Percentiles rank a stretch among this genome's conserved stretches.
Evolutionary conservation across 495 filamentous ascomycete genomes (phyloP).

Genomic region (Penicillium paradoxum): DNA sequence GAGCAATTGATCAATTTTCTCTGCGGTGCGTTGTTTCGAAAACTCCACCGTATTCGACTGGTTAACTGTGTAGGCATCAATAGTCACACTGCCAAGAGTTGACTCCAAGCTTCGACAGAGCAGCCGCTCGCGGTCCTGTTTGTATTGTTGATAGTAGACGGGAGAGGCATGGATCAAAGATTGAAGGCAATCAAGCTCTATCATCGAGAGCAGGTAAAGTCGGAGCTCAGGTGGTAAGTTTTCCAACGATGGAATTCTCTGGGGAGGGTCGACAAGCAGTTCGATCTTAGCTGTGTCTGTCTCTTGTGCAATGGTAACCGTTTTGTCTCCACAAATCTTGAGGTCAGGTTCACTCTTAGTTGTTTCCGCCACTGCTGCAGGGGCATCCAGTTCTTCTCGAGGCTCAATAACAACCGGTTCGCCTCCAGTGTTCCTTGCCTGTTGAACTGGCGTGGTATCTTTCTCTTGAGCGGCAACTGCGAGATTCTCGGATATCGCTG

Average conservation of each 20-base stretch:
- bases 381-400: background rate
- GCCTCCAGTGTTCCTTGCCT: too few species aligned
- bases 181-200: slow-evolving; percentile 11
- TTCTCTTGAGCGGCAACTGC: too few species aligned
- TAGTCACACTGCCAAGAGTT: slow-evolving; percentile 7
- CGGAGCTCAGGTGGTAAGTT: slow-evolving; percentile 16
- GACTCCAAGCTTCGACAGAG: slow-evolving; percentile 5
- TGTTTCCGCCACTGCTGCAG: background rate
- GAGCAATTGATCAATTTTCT: slow-evolving; percentile 1
- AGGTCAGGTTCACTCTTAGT: background rate
- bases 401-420: too few species aligned
- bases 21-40: background rate
- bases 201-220: slow-evolving; percentile 7
- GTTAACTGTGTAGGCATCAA: slow-evolving; percentile 17
- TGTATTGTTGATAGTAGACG: slow-evolving; percentile 26
- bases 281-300: background rate
- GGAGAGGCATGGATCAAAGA: slow-evolving; percentile 23
- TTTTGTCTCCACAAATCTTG: background rate
- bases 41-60: background rate
- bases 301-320: background rate
- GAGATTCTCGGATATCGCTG: too few species aligned
- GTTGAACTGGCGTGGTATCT: too few species aligned
- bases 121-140: slow-evolving; percentile 10
- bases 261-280: background rate
- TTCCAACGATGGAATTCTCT: background rate